Conservation (phyloP, 2,329 filamentous ascomycete species). For the Pseudonectria foliicola region DNA sequence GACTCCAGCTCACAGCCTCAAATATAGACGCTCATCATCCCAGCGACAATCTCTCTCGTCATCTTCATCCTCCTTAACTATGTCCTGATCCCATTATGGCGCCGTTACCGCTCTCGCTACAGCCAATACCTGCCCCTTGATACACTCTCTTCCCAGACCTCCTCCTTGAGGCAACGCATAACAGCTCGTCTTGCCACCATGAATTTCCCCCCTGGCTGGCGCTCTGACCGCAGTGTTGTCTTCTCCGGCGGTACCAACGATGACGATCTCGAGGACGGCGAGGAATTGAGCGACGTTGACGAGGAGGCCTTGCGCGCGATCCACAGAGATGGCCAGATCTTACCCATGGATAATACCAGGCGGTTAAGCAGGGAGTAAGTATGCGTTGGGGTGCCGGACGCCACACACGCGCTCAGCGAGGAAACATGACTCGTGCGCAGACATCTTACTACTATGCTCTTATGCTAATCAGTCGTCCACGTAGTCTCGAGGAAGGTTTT, state of each 20-base stretch:
- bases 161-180: conserved; percentile 46
- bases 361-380: conserved; percentile 68
- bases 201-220: conserved; percentile 40
- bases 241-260: conserved; percentile 35
- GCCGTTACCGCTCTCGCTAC: conserved; percentile 62
- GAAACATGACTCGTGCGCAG: too few species aligned
- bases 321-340: conserved; percentile 26
- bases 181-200: conserved; percentile 22
- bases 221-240: conserved; percentile 35
- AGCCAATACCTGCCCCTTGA: conserved; percentile 67
- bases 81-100: conserved; percentile 60
- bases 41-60: conserved; percentile 61
- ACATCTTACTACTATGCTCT: not conserved
- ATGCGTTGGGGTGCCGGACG: not conserved
- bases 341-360: conserved; percentile 42
- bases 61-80: conserved; percentile 62
- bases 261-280: conserved; percentile 55
- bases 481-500: conserved; percentile 51
- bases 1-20: conserved; percentile 13
- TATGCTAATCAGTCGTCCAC: conserved; percentile 7
- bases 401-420: too few species aligned
- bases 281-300: conserved; percentile 59
- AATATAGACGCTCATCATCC: conserved; percentile 59
- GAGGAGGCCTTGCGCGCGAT: conserved; percentile 38
- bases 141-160: conserved; percentile 50